Evolutionary conservation across 2,329 filamentous ascomycete genomes (phyloP).

Genomic region (Venturia asperata): DNA sequence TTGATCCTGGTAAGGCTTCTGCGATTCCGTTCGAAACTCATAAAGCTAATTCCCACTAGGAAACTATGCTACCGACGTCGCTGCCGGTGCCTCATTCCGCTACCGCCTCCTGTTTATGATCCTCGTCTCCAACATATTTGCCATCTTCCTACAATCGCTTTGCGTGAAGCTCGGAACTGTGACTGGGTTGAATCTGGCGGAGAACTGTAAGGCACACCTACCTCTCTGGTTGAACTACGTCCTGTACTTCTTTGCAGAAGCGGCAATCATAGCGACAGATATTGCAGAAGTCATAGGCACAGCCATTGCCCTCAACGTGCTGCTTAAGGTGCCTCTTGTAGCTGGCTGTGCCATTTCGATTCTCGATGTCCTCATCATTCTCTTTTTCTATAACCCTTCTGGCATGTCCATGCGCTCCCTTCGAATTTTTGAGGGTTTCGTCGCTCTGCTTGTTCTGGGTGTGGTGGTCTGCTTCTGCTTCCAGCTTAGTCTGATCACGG

Average conservation of each 20-base stretch:
- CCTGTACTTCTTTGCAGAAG: constrained; percentile 49
- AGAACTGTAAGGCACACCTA: constrained; percentile 43
- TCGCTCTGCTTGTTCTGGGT: constrained; percentile 47
- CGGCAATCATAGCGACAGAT: constrained; percentile 52
- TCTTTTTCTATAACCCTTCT: constrained; percentile 49
- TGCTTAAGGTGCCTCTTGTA: constrained; percentile 47
- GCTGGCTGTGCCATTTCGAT: constrained; percentile 52
- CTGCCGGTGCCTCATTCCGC: constrained; percentile 58
- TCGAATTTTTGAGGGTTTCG: constrained; percentile 48
- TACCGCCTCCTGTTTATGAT: constrained; percentile 63
- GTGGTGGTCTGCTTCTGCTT: constrained; percentile 53
- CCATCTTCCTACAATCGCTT: constrained; percentile 62
- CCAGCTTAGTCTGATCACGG: constrained; percentile 47
- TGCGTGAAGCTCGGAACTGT: constrained; percentile 52
- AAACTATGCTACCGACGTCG: constrained; percentile 65
- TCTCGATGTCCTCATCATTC: constrained; percentile 49
- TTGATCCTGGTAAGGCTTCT: constrained; percentile 37
- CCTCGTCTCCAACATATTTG: constrained; percentile 61
- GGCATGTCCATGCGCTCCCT: constrained; percentile 45
- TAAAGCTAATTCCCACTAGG: constrained; percentile 48
- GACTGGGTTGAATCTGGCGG: constrained; percentile 43
- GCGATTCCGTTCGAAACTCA: constrained; percentile 27
- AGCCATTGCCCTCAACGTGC: constrained; percentile 50
- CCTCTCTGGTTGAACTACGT: constrained; percentile 49
- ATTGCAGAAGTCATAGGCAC: constrained; percentile 54